Conservation (phyloP, 2,329 filamentous ascomycete genomes). For the Pseudogymnoascus sp. region DNA sequence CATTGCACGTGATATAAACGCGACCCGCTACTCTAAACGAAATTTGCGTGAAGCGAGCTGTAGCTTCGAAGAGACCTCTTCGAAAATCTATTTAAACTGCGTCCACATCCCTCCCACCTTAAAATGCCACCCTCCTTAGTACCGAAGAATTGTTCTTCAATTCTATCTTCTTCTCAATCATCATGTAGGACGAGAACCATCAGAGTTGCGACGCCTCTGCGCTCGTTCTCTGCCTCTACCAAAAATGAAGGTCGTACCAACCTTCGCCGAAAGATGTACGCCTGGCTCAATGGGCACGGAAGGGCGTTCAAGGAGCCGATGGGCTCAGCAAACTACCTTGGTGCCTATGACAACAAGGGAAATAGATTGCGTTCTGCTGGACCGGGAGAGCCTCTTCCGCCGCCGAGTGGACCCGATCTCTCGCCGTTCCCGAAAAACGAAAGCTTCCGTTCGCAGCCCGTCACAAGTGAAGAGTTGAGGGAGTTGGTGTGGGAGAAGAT, state of each 20-base stretch:
- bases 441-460: conserved; percentile 50
- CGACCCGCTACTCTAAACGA: conserved; percentile 1
- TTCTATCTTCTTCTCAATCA: conserved; percentile 1
- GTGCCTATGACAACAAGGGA: conserved; percentile 25
- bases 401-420: conserved; percentile 19
- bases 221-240: conserved; percentile 27
- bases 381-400: conserved; percentile 15
- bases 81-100: conserved; percentile 7
- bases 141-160: conserved; percentile 5
- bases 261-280: conserved; percentile 23
- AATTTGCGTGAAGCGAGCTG: conserved; percentile 8
- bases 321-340: conserved; percentile 27
- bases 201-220: conserved; percentile 16
- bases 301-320: conserved; percentile 23
- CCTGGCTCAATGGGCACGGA: conserved; percentile 25
- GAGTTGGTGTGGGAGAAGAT: conserved; percentile 56
- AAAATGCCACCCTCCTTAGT: conserved; percentile 8
- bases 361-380: conserved; percentile 18
- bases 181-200: conserved; percentile 7
- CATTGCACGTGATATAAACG: not conserved
- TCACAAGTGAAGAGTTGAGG: conserved; percentile 56
- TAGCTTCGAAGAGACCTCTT: conserved; percentile 4
- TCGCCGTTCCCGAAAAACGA: conserved; percentile 56
- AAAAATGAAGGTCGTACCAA: conserved; percentile 21
- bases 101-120: not conserved